Evolutionary conservation across 331 rosid genomes (phyloP).

Genomic region (Ulmus americana): DNA sequence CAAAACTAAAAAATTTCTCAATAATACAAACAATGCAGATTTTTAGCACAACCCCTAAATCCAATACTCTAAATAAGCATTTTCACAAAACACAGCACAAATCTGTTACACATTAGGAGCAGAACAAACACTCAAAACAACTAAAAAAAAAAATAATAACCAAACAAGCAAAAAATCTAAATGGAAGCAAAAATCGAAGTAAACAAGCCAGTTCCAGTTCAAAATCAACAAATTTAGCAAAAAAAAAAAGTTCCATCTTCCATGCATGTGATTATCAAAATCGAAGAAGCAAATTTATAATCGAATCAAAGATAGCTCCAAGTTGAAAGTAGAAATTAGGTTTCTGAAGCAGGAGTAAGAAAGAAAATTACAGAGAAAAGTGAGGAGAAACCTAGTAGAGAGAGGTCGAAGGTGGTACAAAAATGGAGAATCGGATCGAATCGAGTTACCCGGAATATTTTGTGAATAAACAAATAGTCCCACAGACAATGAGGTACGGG

Average conservation of each 20-base stretch:
- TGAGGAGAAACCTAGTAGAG: not conserved
- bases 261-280: not conserved
- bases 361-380: not conserved
- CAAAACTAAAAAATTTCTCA: no score
- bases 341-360: not conserved
- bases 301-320: not conserved
- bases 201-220: not conserved
- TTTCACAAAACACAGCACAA: not conserved
- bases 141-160: not conserved
- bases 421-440: conserved; percentile 14
- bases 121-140: not conserved
- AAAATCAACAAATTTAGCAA: not conserved
- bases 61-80: not conserved
- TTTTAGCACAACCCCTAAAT: not conserved
- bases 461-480: conserved; percentile 18
- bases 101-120: not conserved
- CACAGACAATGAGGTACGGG: not conserved
- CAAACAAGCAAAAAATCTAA: not conserved
- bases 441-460: conserved; percentile 2
- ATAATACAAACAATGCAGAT: not conserved
- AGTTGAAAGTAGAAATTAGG: not conserved
- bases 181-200: conserved; percentile 1
- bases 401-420: not conserved
- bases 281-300: not conserved
- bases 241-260: not conserved